Evolutionary conservation across 1,139 yeast species (phyloP), one percentile per base, ranked within the genome.

Genomic region (Blastobotrys capitulatus): DNA sequence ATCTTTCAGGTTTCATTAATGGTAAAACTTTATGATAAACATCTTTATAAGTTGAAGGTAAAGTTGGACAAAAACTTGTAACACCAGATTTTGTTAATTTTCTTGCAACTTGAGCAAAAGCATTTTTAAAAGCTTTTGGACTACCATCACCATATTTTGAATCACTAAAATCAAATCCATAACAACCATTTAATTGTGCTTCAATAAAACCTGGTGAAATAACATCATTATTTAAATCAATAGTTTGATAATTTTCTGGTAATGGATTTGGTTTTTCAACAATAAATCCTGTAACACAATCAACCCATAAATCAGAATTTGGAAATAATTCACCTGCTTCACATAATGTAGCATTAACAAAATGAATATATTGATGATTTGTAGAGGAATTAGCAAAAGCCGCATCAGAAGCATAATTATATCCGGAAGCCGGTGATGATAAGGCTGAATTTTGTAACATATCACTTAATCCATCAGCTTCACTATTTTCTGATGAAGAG

Each of bases 131-230:
- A 8, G 62, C 62, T 43, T 51, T 55, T 40, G 66, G 60, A 1
- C 66, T 64, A 8, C 73, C 63, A 16, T 77, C 73, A 35, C 61
- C 61, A 61, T 60, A 46, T 61, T 64, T 56, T 62, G 72, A 65
- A 51, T 70, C 68, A 27, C 80, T 75, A 60, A 76, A 80, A 55
- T 80, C 82, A 55, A 79, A 68, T 3, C 85, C 85, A 55, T 75
- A 79, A 46, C 80, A 74, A 9, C 85, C 86, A 56, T 80, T 80
- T 52, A 79, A 76, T 61, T 80, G 86, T 51, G 79, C 75, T 61
- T 80, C 86, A 19, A 80, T 68, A 58, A 75, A 78, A 2, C 86
- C 86, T 0, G 86, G 83, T 0, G 83, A 76, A 38, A 80, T 57
- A 38, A 77, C 70, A 32, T 67, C 64, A 6, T 81, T 83, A 19